These are phyloP conservation scores for Lobosporangium transversale DNA, from an alignment of 192 early-diverging fungal species.

Conservation along the genomic window DNA sequence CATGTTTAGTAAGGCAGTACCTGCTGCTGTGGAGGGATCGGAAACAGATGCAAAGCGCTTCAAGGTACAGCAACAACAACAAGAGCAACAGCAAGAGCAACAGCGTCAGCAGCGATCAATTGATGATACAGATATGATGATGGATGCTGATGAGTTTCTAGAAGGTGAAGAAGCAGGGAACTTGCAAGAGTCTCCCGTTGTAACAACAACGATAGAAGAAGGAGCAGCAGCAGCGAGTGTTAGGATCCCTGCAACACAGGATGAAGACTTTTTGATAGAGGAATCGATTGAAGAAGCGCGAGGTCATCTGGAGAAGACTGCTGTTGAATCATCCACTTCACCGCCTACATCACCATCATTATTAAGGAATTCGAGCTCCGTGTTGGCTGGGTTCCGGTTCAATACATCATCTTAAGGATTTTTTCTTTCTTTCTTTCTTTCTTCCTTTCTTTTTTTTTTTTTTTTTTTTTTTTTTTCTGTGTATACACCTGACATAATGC, in stretches of 20 bases:
- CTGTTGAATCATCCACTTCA: constrained; percentile 20
- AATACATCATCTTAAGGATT: too few species aligned
- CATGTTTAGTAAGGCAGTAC: constrained; percentile 23
- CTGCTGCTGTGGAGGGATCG: neutral
- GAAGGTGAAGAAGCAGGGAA: constrained; percentile 18
- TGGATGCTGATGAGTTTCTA: constrained; percentile 50
- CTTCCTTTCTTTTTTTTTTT: too few species aligned
- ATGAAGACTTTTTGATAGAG: constrained; percentile 13
- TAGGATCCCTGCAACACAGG: constrained; percentile 36
- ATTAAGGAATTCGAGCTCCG: too few species aligned
- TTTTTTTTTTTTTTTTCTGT: too few species aligned
- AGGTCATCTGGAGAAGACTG: constrained; percentile 31
- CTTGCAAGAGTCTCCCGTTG: too few species aligned
- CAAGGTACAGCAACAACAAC: constrained; percentile 22
- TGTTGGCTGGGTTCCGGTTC: constrained; percentile 49
- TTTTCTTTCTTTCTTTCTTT: too few species aligned
- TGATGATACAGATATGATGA: constrained; percentile 17
- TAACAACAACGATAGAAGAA: too few species aligned
- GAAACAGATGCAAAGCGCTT: constrained; percentile 24
- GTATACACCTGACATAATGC: too few species aligned
- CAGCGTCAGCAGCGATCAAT: neutral
- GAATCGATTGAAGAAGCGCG: constrained; percentile 39
- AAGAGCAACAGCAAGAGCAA: neutral
- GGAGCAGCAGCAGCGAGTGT: constrained; percentile 11
- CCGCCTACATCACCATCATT: constrained; percentile 4